These are phyloP conservation scores for Coelastrella sp. DNA, from an alignment of 139 green algal genomes.

Conservation along the genomic window DNA sequence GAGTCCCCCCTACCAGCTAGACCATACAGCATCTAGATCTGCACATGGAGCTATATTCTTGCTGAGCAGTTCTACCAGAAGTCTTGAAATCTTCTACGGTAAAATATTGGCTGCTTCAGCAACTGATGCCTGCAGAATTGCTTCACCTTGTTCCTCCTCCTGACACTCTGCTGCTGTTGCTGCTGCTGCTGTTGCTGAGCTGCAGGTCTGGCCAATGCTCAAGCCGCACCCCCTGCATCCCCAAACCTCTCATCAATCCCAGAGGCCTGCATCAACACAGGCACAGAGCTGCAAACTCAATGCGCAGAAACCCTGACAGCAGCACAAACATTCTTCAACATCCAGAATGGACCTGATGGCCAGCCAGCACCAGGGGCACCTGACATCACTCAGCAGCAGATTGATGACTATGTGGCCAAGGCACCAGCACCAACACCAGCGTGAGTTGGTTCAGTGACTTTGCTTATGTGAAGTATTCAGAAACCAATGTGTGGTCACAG, in stretches of 20 bases:
- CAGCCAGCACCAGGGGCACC: background rate
- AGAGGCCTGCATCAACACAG: slow-evolving; percentile 8
- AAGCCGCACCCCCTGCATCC: background rate
- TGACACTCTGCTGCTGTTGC: background rate
- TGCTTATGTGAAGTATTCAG: background rate
- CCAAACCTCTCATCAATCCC: background rate
- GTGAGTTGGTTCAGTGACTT: background rate
- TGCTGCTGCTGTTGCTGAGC: background rate
- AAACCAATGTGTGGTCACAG: background rate
- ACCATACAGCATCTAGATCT: too few relatives aligned
- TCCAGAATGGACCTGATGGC: background rate
- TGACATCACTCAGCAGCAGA: slow-evolving; percentile 9
- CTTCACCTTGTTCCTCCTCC: background rate
- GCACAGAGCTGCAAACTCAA: slow-evolving; percentile 11
- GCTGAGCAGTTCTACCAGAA: too few relatives aligned
- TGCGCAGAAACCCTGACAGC: slow-evolving; percentile 12
- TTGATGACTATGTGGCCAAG: background rate
- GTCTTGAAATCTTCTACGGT: too few relatives aligned
- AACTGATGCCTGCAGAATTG: too few relatives aligned
- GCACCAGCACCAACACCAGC: slow-evolving; percentile 21
- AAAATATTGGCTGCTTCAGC: too few relatives aligned
- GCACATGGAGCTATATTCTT: too few relatives aligned
- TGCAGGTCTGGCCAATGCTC: background rate
- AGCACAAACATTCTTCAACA: slow-evolving; percentile 25
- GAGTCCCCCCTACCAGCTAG: too few relatives aligned